Percentiles rank a stretch among this genome's conserved stretches.
phyloP scores from a whole-genome alignment of 345 rosid species.

The Physaria fendleri region DNA sequence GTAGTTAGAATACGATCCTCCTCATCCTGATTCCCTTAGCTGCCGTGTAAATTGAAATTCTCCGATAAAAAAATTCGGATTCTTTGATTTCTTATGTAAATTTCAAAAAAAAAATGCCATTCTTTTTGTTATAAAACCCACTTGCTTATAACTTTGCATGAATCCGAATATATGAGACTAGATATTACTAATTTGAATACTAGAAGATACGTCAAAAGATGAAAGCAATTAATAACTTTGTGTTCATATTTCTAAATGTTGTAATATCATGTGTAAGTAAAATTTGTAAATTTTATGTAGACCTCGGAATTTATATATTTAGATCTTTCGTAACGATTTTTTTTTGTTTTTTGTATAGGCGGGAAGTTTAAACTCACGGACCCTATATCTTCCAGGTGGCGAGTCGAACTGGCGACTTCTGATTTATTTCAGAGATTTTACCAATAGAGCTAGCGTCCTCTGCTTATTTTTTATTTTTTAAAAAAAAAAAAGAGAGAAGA shows the following conservation, averaged over 20 bases:
- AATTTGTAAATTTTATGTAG: neutral
- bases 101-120: neutral
- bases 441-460: no score
- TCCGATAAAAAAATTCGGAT: slow-evolving; percentile 2
- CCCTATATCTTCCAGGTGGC: no score
- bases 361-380: no score
- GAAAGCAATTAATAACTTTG: neutral
- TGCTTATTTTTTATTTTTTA: no score
- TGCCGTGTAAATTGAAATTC: slow-evolving; percentile 14
- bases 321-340: no score
- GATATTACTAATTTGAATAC: slow-evolving; percentile 17
- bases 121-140: slow-evolving; percentile 4
- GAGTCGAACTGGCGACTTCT: no score
- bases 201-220: slow-evolving; percentile 9
- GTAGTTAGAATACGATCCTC: slow-evolving; percentile 24
- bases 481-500: neutral
- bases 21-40: slow-evolving; percentile 9
- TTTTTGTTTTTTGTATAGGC: no score
- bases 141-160: slow-evolving; percentile 10
- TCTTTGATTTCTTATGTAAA: neutral
- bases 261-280: neutral
- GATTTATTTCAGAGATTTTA: no score
- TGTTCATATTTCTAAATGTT: neutral
- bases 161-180: slow-evolving; percentile 16
- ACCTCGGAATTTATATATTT: neutral